Percentiles rank a stretch among this genome's conserved stretches.
Evolutionary conservation across 2,329 filamentous ascomycete species (phyloP).

Genomic region (Lasiodiplodia citricola): DNA sequence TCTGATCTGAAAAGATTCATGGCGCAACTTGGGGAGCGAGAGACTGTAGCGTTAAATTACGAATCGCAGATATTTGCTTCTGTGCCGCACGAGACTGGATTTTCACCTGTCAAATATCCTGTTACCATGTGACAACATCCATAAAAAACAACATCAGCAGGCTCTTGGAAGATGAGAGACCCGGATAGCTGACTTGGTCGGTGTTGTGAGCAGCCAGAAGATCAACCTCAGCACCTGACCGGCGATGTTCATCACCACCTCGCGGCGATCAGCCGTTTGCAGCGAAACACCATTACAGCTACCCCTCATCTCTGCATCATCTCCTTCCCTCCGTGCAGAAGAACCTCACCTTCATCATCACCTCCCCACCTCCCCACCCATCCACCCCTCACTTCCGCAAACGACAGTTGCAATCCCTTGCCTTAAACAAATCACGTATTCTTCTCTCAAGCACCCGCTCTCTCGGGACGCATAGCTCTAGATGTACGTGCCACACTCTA

Average conservation of each 20-base stretch:
- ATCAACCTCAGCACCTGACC: background rate
- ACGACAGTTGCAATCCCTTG: background rate
- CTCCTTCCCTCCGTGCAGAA: background rate
- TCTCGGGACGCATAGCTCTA: background rate
- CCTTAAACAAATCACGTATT: background rate
- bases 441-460: background rate
- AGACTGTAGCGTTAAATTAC: background rate
- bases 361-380: background rate
- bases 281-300: no score
- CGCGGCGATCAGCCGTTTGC: no score
- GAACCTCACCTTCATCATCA: background rate
- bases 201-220: background rate
- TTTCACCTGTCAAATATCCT: background rate
- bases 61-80: background rate
- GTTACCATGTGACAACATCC: background rate
- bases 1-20: no score
- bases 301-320: background rate
- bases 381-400: background rate
- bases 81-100: background rate
- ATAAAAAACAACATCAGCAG: background rate
- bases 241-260: background rate
- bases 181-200: background rate
- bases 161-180: background rate
- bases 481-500: background rate
- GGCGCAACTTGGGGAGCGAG: background rate